A percentile compares a stretch with the other conserved stretches of the same genome.
These are phyloP conservation scores for Neonectria magnoliae DNA, from an alignment of 2,329 filamentous ascomycete species.

Conservation along the genomic window DNA sequence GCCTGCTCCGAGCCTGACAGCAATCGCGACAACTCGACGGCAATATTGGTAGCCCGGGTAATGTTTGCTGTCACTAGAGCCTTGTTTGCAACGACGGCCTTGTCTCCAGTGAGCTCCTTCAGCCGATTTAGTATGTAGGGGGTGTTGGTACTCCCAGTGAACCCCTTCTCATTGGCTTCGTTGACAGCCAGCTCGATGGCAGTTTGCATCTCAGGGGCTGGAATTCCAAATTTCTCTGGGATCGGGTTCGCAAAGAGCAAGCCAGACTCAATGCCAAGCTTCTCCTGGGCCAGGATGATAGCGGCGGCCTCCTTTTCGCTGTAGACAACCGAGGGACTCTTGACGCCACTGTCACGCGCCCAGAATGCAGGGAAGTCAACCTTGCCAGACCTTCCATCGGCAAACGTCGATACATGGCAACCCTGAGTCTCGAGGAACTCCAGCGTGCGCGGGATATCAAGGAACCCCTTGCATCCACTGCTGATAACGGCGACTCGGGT, in stretches of 20 bases:
- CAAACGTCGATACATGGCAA: constrained; percentile 88
- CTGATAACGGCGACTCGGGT: constrained; percentile 89
- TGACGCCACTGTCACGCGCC: constrained; percentile 84
- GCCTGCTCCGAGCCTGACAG: constrained; percentile 44
- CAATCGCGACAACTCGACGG: constrained; percentile 62
- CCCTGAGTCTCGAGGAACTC: constrained; percentile 80
- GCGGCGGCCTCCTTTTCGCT: constrained; percentile 85
- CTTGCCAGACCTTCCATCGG: constrained; percentile 76
- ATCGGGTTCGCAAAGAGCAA: constrained; percentile 92
- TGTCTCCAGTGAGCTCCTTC: constrained; percentile 78
- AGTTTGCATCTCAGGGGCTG: constrained; percentile 74
- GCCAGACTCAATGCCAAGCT: constrained; percentile 78
- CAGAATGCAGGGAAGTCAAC: constrained; percentile 95
- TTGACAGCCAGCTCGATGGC: constrained; percentile 75
- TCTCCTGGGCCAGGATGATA: constrained; percentile 84
- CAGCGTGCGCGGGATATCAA: constrained; percentile 89
- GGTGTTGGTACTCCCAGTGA: constrained; percentile 80
- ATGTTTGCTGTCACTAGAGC: constrained; percentile 67
- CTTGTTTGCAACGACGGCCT: constrained; percentile 78
- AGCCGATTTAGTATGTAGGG: constrained; percentile 85
- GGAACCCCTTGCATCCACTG: constrained; percentile 94
- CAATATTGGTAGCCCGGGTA: constrained; percentile 63
- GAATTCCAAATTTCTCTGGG: constrained; percentile 74
- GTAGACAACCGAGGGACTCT: constrained; percentile 79
- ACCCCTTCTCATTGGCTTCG: constrained; percentile 72